These are phyloP conservation scores for Syzygium aqueum DNA, from an alignment of 345 rosid genomes.

Conservation along the genomic window DNA sequence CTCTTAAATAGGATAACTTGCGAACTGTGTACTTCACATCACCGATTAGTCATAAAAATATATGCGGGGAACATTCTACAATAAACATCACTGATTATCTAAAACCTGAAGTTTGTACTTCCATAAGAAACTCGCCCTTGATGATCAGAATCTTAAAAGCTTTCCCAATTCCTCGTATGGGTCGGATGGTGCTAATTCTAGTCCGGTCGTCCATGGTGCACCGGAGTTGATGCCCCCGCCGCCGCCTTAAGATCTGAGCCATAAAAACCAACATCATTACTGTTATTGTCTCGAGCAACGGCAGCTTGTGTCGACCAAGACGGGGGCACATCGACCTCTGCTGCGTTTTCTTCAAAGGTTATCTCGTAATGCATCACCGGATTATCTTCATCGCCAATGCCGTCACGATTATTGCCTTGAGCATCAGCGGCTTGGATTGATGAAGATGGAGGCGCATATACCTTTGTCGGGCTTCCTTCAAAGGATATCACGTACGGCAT, in stretches of 20 bases:
- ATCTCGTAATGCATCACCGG: neutral
- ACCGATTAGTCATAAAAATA: neutral
- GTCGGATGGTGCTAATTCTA: neutral
- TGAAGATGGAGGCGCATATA: neutral
- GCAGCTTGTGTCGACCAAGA: neutral
- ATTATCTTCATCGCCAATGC: neutral
- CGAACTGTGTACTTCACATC: neutral
- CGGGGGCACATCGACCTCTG: neutral
- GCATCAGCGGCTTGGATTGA: neutral
- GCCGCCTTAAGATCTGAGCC: neutral
- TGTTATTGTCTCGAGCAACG: neutral
- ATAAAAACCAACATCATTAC: neutral
- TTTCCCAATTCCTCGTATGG: neutral
- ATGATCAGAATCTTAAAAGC: neutral
- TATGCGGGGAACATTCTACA: too few species aligned
- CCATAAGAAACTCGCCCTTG: neutral
- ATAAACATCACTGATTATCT: accelerated
- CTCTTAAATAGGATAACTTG: neutral
- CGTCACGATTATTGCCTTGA: neutral
- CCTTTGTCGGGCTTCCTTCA: neutral
- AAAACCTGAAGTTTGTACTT: neutral
- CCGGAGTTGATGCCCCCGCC: neutral
- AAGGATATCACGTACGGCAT: accelerated
- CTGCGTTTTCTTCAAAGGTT: neutral
- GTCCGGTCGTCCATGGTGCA: neutral